Percentiles rank a stretch among this genome's conserved stretches.
phyloP scores from a whole-genome alignment of 768 basidiomycete species.

The Rhodosporidiobolus sp. region DNA sequence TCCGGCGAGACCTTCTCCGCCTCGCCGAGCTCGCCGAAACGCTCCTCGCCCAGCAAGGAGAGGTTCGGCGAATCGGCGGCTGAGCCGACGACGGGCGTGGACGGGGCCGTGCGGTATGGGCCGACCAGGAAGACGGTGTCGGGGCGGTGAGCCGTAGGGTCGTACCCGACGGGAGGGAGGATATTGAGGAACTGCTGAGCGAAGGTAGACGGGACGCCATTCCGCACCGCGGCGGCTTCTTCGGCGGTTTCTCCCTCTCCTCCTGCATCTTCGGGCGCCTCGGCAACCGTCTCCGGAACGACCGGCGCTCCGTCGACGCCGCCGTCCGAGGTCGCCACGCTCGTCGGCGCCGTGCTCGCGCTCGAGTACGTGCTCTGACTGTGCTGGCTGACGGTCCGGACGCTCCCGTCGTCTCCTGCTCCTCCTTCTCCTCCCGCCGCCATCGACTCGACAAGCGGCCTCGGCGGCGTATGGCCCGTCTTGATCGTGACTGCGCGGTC shows the following conservation, averaged over 20 bases:
- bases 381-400: constrained; percentile 5
- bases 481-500: constrained; percentile 15
- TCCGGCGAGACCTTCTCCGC: neutral
- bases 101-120: constrained; percentile 20
- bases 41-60: neutral
- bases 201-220: constrained; percentile 6
- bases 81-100: constrained; percentile 3
- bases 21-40: neutral
- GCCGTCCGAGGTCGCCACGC: neutral
- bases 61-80: neutral
- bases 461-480: constrained; percentile 1
- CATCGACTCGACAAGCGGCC: neutral
- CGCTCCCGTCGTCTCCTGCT: constrained; percentile 13
- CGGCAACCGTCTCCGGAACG: neutral
- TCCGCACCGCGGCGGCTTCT: neutral
- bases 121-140: constrained; percentile 28
- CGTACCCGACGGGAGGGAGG: constrained; percentile 9
- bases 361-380: neutral
- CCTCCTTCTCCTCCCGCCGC: neutral
- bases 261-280: neutral
- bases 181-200: constrained; percentile 4
- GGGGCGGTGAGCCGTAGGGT: neutral
- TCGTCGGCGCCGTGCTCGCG: constrained; percentile 15
- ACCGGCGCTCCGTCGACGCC: neutral
- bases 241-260: neutral